phyloP scores from a whole-genome alignment of 2,329 filamentous ascomycete species.

The Aspergillus eucalypticola region DNA sequence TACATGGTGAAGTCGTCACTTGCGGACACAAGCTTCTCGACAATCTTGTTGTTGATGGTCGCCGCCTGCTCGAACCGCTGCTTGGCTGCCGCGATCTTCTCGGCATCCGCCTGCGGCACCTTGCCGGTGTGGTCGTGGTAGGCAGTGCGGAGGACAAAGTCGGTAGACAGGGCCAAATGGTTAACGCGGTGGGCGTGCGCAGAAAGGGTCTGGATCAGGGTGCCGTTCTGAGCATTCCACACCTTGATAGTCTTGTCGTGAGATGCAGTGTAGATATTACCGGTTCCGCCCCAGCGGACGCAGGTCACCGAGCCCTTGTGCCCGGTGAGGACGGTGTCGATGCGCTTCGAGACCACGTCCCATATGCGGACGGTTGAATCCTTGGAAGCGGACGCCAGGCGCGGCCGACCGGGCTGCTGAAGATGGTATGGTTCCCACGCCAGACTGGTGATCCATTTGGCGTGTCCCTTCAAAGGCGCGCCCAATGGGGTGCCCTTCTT shows the following conservation, averaged over 20 bases:
- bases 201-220: conserved; percentile 73
- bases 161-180: conserved; percentile 88
- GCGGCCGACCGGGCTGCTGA: conserved; percentile 70
- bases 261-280: conserved; percentile 77
- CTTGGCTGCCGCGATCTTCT: conserved; percentile 72
- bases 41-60: conserved; percentile 70
- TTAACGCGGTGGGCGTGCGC: conserved; percentile 95
- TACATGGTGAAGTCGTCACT: conserved; percentile 97
- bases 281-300: conserved; percentile 91
- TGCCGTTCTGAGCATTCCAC: conserved; percentile 80
- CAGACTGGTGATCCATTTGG: conserved; percentile 83
- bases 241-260: conserved; percentile 92
- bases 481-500: conserved; percentile 74
- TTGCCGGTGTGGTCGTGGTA: conserved; percentile 81
- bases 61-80: conserved; percentile 84
- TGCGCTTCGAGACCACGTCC: conserved; percentile 74
- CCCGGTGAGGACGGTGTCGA: conserved; percentile 80
- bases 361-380: conserved; percentile 86
- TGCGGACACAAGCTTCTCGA: conserved; percentile 84
- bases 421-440: conserved; percentile 93
- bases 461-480: conserved; percentile 75
- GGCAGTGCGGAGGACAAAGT: conserved; percentile 81
- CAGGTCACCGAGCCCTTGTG: conserved; percentile 89
- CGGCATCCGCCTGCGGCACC: conserved; percentile 68
- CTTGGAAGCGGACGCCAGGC: conserved; percentile 84